Evolutionary conservation across 306 rosid species (phyloP).

Genomic region (Quercus glauca): DNA sequence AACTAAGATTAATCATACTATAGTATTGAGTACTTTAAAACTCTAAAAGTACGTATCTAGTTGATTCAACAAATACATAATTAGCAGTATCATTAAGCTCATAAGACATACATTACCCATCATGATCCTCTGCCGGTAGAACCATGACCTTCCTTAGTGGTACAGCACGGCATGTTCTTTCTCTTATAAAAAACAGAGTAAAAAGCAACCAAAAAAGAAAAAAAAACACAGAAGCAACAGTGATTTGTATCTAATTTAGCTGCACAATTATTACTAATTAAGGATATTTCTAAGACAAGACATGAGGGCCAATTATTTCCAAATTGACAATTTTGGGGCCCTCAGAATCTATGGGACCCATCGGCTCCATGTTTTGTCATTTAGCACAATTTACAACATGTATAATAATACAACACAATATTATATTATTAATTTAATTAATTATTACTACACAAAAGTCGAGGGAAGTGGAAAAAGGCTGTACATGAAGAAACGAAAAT

Average conservation of each 20-base stretch:
- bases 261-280: no score
- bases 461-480: slow-evolving; percentile 1
- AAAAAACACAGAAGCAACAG: no score
- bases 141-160: neutral
- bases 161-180: neutral
- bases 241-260: no score
- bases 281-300: neutral
- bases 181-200: no score
- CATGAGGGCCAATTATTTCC: neutral
- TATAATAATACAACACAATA: neutral
- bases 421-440: no score
- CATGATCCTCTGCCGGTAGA: neutral
- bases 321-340: slow-evolving; percentile 22
- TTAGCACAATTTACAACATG: slow-evolving; percentile 9
- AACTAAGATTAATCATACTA: no score
- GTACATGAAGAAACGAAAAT: neutral
- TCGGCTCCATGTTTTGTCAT: neutral
- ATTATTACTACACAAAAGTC: neutral
- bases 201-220: no score
- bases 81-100: neutral
- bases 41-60: no score
- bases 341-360: slow-evolving; percentile 34
- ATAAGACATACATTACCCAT: neutral
- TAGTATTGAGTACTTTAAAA: no score
- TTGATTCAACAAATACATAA: no score